A percentile compares a stretch with the other conserved stretches of the same genome.
Evolutionary conservation across 768 basidiomycete genomes (phyloP).

Genomic region (Paxillus ammoniavirescens): DNA sequence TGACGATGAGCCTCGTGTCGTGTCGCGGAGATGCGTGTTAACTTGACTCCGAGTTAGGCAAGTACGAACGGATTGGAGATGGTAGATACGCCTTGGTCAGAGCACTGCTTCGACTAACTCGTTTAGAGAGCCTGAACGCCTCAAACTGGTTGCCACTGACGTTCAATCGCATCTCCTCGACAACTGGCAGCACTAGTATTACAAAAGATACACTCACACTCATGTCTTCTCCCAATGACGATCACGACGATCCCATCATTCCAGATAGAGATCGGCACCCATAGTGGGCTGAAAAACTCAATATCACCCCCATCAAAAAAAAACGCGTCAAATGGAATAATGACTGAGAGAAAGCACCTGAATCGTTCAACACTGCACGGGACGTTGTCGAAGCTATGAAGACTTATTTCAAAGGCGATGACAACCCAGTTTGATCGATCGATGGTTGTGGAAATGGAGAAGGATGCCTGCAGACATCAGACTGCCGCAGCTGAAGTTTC

Average conservation of each 20-base stretch:
- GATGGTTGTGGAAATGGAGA: background rate
- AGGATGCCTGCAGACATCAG: background rate
- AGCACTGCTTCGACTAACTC: no score
- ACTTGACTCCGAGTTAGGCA: background rate
- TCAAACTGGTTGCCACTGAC: no score
- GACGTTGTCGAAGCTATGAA: conserved; percentile 10
- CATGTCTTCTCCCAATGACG: background rate
- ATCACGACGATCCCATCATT: background rate
- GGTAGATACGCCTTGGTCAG: no score
- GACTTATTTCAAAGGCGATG: background rate
- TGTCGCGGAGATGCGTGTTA: no score
- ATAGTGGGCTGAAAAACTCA: conserved; percentile 1
- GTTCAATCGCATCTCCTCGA: background rate
- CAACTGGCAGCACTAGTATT: background rate
- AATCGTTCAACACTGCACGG: conserved; percentile 5
- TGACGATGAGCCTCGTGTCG: no score
- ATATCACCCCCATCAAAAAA: conserved; percentile 4
- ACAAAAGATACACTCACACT: no score
- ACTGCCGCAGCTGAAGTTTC: background rate
- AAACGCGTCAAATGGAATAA: conserved; percentile 18
- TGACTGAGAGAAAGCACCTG: conserved; percentile 17
- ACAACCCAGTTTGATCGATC: background rate
- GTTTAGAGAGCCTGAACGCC: no score
- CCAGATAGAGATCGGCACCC: background rate
- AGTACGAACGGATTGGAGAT: background rate